Percentiles rank a stretch among this genome's conserved stretches.
phyloP scores from a whole-genome alignment of 768 basidiomycete species.

The Xerocomellus chrysenteron region DNA sequence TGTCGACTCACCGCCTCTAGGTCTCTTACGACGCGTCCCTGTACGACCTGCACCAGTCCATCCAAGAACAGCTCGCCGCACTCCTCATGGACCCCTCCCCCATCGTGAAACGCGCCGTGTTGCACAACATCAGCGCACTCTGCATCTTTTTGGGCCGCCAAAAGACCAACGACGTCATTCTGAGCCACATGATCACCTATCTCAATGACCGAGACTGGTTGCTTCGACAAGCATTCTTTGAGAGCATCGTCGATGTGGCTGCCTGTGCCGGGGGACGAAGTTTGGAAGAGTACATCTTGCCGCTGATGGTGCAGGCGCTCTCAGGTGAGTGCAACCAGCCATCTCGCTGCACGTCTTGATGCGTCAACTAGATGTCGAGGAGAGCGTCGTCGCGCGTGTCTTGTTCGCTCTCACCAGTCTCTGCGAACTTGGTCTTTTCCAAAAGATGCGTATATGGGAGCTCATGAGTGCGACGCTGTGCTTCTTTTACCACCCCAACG shows the following conservation, averaged over 20 bases:
- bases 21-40: constrained; percentile 88
- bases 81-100: constrained; percentile 88
- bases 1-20: constrained; percentile 39
- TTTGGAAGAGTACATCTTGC: constrained; percentile 95
- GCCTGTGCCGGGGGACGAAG: constrained; percentile 90
- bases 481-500: constrained; percentile 92
- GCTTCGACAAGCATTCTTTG: constrained; percentile 88
- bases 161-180: constrained; percentile 90
- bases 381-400: constrained; percentile 89
- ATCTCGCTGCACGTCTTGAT: background rate
- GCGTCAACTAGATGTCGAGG: constrained; percentile 78
- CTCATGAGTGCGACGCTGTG: constrained; percentile 84
- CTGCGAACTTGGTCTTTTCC: constrained; percentile 86
- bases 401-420: constrained; percentile 84
- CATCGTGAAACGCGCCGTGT: constrained; percentile 86
- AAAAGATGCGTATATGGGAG: constrained; percentile 97
- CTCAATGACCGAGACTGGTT: constrained; percentile 92
- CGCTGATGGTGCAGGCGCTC: constrained; percentile 92
- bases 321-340: constrained; percentile 81
- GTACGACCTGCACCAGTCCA: constrained; percentile 78
- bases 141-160: constrained; percentile 93
- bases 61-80: constrained; percentile 84
- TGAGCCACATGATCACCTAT: constrained; percentile 86
- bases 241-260: constrained; percentile 93
- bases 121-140: constrained; percentile 82